Evolutionary conservation across 352 stramenopile species (phyloP).

Genomic region (Globisporangium uncinulatum): DNA sequence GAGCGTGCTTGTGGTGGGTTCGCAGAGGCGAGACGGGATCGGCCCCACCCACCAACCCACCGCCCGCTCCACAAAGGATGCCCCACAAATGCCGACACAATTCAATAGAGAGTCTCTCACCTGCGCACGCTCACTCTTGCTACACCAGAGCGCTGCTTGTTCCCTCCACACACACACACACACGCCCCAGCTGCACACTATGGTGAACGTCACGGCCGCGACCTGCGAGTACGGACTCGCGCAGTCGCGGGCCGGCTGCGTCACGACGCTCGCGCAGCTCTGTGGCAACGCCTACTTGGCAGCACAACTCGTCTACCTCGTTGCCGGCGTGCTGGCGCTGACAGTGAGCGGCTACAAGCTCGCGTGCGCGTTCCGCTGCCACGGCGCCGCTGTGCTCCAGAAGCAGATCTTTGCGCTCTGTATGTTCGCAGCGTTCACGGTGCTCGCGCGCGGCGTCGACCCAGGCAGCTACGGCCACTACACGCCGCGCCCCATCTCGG

Average conservation of each 20-base stretch:
- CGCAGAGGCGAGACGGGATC: too few species aligned
- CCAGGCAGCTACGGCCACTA: slow-evolving; percentile 45
- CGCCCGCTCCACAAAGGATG: too few species aligned
- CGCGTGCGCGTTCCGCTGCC: slow-evolving; percentile 25
- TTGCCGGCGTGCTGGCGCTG: slow-evolving; percentile 27
- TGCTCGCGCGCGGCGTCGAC: slow-evolving; percentile 50
- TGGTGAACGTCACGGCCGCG: slow-evolving; percentile 28
- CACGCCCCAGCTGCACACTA: background rate
- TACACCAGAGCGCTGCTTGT: too few species aligned
- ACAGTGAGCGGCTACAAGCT: slow-evolving; percentile 39
- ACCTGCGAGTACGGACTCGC: slow-evolving; percentile 57
- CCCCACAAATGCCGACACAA: too few species aligned
- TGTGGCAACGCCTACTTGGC: slow-evolving; percentile 21
- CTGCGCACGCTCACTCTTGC: too few species aligned
- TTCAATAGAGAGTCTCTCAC: too few species aligned
- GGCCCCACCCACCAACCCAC: too few species aligned
- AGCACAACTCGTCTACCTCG: slow-evolving; percentile 37
- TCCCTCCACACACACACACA: too few species aligned
- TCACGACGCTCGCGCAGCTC: slow-evolving; percentile 36
- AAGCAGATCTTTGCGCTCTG: slow-evolving; percentile 43
- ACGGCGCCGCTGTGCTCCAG: slow-evolving; percentile 38
- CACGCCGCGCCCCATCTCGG: slow-evolving; percentile 27
- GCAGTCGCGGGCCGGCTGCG: slow-evolving; percentile 28
- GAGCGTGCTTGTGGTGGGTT: too few species aligned
- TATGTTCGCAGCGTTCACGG: slow-evolving; percentile 41